Evolutionary conservation across 768 basidiomycete genomes (phyloP).

Genomic region (Lepiota venenata): DNA sequence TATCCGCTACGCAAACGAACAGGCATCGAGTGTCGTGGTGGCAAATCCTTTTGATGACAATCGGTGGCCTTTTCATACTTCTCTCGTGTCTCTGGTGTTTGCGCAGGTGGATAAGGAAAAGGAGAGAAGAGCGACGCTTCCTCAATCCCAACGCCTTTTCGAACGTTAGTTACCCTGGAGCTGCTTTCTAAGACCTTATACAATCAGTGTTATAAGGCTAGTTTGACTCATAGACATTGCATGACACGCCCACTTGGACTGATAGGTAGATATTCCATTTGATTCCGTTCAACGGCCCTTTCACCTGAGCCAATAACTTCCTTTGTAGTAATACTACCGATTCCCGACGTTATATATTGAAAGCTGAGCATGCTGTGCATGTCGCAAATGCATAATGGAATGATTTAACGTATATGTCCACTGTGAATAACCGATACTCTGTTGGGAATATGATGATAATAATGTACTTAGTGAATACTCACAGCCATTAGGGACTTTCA

Average conservation of each 20-base stretch:
- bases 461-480: too few species aligned
- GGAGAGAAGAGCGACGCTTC: conserved; percentile 44
- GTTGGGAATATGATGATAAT: too few species aligned
- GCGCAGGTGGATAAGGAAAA: conserved; percentile 67
- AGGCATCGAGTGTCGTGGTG: conserved; percentile 66
- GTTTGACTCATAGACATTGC: not conserved
- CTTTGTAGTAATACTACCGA: not conserved
- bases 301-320: too few species aligned
- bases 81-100: conserved; percentile 62
- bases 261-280: not conserved
- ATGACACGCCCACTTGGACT: not conserved
- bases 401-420: too few species aligned
- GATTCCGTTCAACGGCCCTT: not conserved
- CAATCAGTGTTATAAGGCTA: too few species aligned
- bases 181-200: too few species aligned
- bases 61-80: conserved; percentile 81
- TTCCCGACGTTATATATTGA: too few species aligned
- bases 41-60: conserved; percentile 81
- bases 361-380: too few species aligned
- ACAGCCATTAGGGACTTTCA: too few species aligned
- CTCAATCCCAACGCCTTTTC: conserved; percentile 5
- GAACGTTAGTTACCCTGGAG: too few species aligned
- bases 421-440: too few species aligned
- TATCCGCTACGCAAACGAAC: conserved; percentile 42
- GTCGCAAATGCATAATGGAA: too few species aligned